These are phyloP conservation scores for Knoxia roxburghii DNA, from an alignment of 257 asterid species.

Conservation along the genomic window DNA sequence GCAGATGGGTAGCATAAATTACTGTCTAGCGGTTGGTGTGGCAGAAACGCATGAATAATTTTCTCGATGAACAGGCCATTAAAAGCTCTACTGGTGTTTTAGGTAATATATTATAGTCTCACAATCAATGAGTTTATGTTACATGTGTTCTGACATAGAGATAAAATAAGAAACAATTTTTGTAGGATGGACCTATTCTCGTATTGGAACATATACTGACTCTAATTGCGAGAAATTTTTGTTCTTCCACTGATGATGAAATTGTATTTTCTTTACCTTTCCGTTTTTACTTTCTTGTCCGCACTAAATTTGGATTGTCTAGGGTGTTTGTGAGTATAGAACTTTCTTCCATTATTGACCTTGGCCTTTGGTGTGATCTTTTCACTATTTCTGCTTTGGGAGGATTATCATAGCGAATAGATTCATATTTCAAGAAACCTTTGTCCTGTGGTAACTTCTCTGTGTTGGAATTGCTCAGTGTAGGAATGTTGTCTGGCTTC, in stretches of 20 bases:
- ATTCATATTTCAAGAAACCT: neutral
- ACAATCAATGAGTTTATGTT: neutral
- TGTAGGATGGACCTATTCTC: neutral
- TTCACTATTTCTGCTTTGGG: neutral
- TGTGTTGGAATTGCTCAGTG: conserved; percentile 49
- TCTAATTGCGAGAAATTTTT: neutral
- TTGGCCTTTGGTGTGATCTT: neutral
- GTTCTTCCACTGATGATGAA: neutral
- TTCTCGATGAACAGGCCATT: neutral
- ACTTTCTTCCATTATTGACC: neutral
- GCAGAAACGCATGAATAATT: neutral
- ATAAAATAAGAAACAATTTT: neutral
- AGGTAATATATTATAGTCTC: neutral
- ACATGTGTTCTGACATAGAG: neutral
- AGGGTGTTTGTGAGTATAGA: neutral
- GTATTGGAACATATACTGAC: neutral
- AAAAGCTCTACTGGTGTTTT: neutral
- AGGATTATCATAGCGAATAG: neutral
- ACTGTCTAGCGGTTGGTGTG: neutral
- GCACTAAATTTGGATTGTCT: neutral
- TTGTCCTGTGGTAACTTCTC: conserved; percentile 9
- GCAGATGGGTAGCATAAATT: neutral
- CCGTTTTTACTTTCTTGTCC: neutral
- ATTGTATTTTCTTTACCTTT: neutral
- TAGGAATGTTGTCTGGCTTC: conserved; percentile 93